Base-by-base conservation (phyloP, 1,284 basidiomycete species). In the Sanghuangporus baumii region DNA sequence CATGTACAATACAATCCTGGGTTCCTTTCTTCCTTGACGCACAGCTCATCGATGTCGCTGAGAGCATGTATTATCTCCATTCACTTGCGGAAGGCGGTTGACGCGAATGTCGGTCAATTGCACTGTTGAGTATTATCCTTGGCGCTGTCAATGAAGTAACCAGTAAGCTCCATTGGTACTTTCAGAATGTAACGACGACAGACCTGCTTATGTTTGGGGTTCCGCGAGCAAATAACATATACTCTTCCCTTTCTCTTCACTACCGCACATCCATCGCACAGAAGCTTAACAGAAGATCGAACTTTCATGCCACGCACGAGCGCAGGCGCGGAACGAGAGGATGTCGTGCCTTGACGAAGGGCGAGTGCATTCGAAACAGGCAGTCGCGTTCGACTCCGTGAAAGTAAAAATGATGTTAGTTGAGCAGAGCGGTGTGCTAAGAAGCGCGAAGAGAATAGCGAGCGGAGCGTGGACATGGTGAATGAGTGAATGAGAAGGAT, bases 121-220 rank as follows among this genome's bases (percentile, higher is more conserved):
- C 26, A 31, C 47, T 23, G 23, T 50, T 26, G 23, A 26, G 6
- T 16, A 23, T 43, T 73, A 83, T 66, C 87, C 88, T 74, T 89
- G 87, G 51, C 88, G 81, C 88, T 89, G 73, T 16, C 23, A 26
- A 37, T 64, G 40, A 51, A 57, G 51, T 2, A 6, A n/a, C 43
- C 16, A 46, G 16, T n/a, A 41, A 46, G 16, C 16, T n/a, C 16
- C 9, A 7, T 20, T 46, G 46, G 37, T 52, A 31, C 37, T 40
- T 11, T 7, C 38, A 38, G 20, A 41, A 11, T 6, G 20, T 16
- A 34, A 43, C 18, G 2, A 31, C 59, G 52, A 77, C 86, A 65
- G 68, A 96, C 96, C 88, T 98, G 96, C 76, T 98, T 98, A 76
- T 98, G 96, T 76, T 97, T 98, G 4, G 96, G 92, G 72, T 98